Evolutionary conservation across 352 stramenopile genomes (phyloP).

Genomic region (Phytophthora pistaciae): DNA sequence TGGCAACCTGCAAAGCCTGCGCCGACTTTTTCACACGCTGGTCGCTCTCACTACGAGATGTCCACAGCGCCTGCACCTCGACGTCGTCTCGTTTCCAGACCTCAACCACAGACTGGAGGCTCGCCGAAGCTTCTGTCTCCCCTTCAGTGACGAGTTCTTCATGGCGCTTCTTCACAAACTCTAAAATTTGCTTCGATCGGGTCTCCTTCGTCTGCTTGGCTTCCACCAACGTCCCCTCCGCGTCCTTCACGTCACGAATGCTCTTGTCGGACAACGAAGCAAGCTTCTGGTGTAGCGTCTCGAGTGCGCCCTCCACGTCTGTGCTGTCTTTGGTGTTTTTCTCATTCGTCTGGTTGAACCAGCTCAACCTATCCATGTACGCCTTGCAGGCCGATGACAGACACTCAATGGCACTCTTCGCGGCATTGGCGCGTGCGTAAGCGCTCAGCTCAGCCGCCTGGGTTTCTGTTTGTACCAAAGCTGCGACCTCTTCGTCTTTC

Average conservation of each 20-base stretch:
- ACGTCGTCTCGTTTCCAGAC: constrained; percentile 46
- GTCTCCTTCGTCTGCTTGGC: constrained; percentile 41
- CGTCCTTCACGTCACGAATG: constrained; percentile 31
- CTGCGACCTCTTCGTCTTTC: constrained; percentile 34
- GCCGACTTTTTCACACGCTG: constrained; percentile 24
- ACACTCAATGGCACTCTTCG: constrained; percentile 50
- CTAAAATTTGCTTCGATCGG: constrained; percentile 38
- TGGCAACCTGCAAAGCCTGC: constrained; percentile 22
- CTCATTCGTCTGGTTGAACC: constrained; percentile 31
- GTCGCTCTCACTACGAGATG: constrained; percentile 36
- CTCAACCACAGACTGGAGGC: constrained; percentile 41
- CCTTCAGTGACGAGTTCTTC: constrained; percentile 37
- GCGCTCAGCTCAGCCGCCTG: constrained; percentile 29
- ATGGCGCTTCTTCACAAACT: constrained; percentile 41
- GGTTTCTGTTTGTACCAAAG: constrained; percentile 28
- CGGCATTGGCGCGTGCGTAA: constrained; percentile 43
- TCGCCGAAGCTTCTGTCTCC: constrained; percentile 45
- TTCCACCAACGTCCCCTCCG: constrained; percentile 31
- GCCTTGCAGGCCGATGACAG: constrained; percentile 49
- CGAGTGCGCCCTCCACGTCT: constrained; percentile 30
- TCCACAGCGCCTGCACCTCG: constrained; percentile 43
- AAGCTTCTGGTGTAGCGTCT: constrained; percentile 38
- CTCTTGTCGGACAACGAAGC: constrained; percentile 19
- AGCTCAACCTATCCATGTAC: constrained; percentile 51
- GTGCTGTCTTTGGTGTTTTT: constrained; percentile 23